These are phyloP conservation scores for Mrakiaceae sp. DNA, from an alignment of 1,284 basidiomycete species.

Conservation along the genomic window DNA sequence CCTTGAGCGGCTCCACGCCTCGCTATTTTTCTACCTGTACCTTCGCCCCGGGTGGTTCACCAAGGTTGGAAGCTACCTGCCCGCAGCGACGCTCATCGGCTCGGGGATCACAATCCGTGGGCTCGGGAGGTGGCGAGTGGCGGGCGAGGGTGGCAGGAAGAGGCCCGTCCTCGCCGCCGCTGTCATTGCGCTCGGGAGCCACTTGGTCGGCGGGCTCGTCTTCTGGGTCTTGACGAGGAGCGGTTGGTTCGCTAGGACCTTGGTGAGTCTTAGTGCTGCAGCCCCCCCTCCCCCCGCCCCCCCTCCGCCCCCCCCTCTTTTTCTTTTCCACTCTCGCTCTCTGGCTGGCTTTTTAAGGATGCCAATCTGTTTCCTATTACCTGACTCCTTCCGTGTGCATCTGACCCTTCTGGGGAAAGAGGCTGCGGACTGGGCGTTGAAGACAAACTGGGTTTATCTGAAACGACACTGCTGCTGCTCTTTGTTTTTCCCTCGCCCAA, in stretches of 20 bases:
- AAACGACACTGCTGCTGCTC: too few species aligned
- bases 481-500: too few species aligned
- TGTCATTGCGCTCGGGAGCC: slow-evolving; percentile 39
- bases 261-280: slow-evolving; percentile 11
- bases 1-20: slow-evolving; percentile 84
- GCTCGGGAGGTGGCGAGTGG: slow-evolving; percentile 55
- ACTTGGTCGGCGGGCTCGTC: slow-evolving; percentile 17
- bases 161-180: slow-evolving; percentile 43
- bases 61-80: slow-evolving; percentile 79
- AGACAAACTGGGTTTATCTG: too few species aligned
- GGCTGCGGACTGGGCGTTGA: too few species aligned
- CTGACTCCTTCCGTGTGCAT: too few species aligned
- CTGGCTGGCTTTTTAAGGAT: too few species aligned
- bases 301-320: slow-evolving; percentile 1
- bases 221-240: slow-evolving; percentile 12
- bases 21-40: slow-evolving; percentile 88
- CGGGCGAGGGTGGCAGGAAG: slow-evolving; percentile 41
- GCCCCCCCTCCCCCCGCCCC: slow-evolving; percentile 10
- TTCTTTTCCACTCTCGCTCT: background rate
- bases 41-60: slow-evolving; percentile 64
- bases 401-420: too few species aligned
- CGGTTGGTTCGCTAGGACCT: slow-evolving; percentile 14
- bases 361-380: too few species aligned
- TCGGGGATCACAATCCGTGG: slow-evolving; percentile 72
- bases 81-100: slow-evolving; percentile 68